Percentiles rank a stretch among this genome's conserved stretches.
These are phyloP conservation scores for Acer negundo DNA, from an alignment of 345 rosid genomes.

Conservation along the genomic window DNA sequence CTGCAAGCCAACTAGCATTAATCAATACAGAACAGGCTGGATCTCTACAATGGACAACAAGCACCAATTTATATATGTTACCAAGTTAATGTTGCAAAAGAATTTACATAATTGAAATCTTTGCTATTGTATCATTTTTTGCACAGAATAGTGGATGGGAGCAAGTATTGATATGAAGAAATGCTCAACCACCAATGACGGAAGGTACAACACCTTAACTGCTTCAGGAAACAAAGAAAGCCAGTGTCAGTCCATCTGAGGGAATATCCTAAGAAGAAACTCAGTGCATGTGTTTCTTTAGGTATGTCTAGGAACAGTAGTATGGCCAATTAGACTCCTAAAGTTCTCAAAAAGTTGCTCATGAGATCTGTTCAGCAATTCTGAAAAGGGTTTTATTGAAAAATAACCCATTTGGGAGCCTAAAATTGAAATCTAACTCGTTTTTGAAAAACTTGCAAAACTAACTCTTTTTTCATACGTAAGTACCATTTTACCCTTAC, in stretches of 20 bases:
- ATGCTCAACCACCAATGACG: not conserved
- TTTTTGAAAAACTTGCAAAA: no score
- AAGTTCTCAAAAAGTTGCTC: not conserved
- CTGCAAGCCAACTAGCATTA: slow-evolving; percentile 4
- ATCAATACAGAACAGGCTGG: not conserved
- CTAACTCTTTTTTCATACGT: no score
- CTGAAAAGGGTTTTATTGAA: no score
- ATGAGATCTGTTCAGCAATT: not conserved
- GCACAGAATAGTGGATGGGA: not conserved
- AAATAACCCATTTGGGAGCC: no score
- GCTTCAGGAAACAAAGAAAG: not conserved
- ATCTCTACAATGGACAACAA: not conserved
- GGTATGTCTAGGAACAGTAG: not conserved
- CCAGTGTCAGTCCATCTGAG: not conserved
- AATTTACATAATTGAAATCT: not conserved
- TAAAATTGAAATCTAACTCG: no score
- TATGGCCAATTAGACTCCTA: no score
- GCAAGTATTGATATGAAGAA: not conserved
- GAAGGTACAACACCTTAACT: not conserved
- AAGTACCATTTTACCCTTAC: no score
- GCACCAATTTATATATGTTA: not conserved
- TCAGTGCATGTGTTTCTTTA: not conserved
- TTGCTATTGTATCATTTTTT: not conserved
- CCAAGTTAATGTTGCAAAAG: not conserved
- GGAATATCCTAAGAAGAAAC: not conserved